Evolutionary conservation across 1,139 yeast genomes (phyloP).

Genomic region (Yarrowia galli): DNA sequence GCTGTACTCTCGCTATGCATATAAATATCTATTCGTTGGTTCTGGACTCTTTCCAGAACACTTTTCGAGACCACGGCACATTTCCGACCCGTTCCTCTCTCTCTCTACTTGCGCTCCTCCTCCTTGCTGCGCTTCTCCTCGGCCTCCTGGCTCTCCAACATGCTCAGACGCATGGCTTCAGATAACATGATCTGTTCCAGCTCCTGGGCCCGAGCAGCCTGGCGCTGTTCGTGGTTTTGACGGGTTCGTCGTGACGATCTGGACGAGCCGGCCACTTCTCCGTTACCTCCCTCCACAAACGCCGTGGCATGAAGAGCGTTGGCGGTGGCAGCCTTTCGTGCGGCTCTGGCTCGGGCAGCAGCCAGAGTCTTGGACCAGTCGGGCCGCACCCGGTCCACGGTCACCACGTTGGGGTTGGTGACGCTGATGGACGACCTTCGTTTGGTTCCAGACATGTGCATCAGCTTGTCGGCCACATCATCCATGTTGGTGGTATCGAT

Average conservation of each 20-base stretch:
- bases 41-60: background rate
- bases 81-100: too few relatives aligned
- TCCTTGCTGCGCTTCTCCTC: slow-evolving; percentile 24
- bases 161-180: slow-evolving; percentile 71
- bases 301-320: slow-evolving; percentile 90
- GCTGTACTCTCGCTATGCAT: slow-evolving; percentile 9
- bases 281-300: slow-evolving; percentile 54
- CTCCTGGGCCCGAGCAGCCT: slow-evolving; percentile 50
- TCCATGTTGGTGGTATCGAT: slow-evolving; percentile 25
- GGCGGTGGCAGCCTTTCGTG: slow-evolving; percentile 91
- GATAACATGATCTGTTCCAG: slow-evolving; percentile 83
- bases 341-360: slow-evolving; percentile 76
- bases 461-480: slow-evolving; percentile 30
- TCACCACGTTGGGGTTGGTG: slow-evolving; percentile 59
- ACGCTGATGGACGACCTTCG: slow-evolving; percentile 64
- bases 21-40: slow-evolving; percentile 33
- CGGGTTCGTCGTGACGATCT: slow-evolving; percentile 38
- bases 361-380: slow-evolving; percentile 85
- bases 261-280: slow-evolving; percentile 33
- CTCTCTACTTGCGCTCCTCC: slow-evolving; percentile 6
- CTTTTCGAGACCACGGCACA: background rate
- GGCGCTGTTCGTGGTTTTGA: slow-evolving; percentile 34
- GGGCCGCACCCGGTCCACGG: slow-evolving; percentile 84
- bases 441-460: slow-evolving; percentile 35
- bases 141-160: slow-evolving; percentile 33